Conservation (phyloP, 768 basidiomycete species). For the Podaxis rugospora region DNA sequence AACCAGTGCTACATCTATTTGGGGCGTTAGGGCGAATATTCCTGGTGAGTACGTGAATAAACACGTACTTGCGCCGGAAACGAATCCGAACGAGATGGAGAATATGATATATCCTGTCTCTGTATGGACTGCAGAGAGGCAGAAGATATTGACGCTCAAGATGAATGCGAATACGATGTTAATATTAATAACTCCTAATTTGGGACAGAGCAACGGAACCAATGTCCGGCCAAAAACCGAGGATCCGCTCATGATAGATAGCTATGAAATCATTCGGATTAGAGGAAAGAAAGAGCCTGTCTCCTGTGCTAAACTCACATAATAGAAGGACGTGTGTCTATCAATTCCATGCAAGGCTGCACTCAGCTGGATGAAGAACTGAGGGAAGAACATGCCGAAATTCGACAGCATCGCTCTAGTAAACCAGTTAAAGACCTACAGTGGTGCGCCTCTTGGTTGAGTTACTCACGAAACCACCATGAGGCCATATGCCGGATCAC, state of each 20-base stretch:
- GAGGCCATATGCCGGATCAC: conserved; percentile 40
- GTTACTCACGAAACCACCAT: conserved; percentile 32
- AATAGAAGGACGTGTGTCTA: conserved; percentile 49
- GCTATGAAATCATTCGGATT: not conserved
- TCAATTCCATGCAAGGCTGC: conserved; percentile 42
- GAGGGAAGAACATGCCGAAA: conserved; percentile 41
- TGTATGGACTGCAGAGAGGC: conserved; percentile 33
- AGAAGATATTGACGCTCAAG: conserved; percentile 35
- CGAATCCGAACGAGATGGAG: conserved; percentile 41
- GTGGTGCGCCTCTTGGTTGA: not conserved
- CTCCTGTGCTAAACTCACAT: conserved; percentile 28
- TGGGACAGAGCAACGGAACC: conserved; percentile 36
- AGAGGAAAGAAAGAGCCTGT: not conserved
- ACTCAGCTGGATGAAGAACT: conserved; percentile 57
- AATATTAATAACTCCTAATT: conserved; percentile 37
- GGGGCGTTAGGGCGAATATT: not conserved
- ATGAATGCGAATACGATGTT: conserved; percentile 27
- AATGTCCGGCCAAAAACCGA: conserved; percentile 45
- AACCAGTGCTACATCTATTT: conserved; percentile 34
- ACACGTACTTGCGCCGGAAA: conserved; percentile 39
- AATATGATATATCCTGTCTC: conserved; percentile 32
- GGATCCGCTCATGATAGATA: conserved; percentile 48
- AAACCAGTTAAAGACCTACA: not conserved
- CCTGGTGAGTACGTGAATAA: not conserved
- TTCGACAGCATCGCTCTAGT: conserved; percentile 29